phyloP scores from a whole-genome alignment of 1,139 yeast species.

The Lodderomyces theae region DNA sequence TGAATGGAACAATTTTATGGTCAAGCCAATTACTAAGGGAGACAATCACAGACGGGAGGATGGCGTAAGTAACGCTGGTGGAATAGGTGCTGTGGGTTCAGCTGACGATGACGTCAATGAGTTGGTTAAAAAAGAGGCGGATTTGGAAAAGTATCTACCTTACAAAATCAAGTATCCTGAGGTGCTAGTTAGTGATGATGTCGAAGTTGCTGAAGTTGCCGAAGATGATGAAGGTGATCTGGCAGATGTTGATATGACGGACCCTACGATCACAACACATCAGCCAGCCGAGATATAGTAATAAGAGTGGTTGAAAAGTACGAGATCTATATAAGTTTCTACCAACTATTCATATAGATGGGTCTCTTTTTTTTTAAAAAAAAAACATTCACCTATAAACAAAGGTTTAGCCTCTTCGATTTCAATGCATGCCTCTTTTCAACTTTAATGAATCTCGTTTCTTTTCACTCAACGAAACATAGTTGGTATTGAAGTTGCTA shows the following conservation, averaged over 20 bases:
- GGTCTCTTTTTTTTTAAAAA: too few relatives aligned
- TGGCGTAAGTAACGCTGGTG: background rate
- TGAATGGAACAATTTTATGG: background rate
- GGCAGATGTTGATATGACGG: too few relatives aligned
- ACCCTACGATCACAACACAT: too few relatives aligned
- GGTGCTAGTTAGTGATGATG: background rate
- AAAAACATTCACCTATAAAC: too few relatives aligned
- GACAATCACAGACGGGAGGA: background rate
- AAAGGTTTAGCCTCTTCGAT: background rate
- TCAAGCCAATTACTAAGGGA: background rate
- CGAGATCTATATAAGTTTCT: too few relatives aligned
- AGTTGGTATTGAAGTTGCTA: constrained; percentile 1
- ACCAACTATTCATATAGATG: too few relatives aligned
- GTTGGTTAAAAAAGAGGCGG: constrained; percentile 1
- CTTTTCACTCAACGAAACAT: constrained; percentile 40
- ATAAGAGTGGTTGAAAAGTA: too few relatives aligned
- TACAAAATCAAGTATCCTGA: constrained; percentile 8
- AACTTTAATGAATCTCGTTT: constrained; percentile 47
- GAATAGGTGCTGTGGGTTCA: background rate
- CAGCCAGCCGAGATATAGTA: background rate
- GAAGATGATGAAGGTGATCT: background rate
- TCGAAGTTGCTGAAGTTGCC: background rate
- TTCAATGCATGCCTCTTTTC: constrained; percentile 45
- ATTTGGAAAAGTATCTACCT: constrained; percentile 5
- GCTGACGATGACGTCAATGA: background rate